A percentile compares a stretch with the other conserved stretches of the same genome.
Conservation (phyloP, 257 asterid species). For the Lavandula angustifolia region DNA sequence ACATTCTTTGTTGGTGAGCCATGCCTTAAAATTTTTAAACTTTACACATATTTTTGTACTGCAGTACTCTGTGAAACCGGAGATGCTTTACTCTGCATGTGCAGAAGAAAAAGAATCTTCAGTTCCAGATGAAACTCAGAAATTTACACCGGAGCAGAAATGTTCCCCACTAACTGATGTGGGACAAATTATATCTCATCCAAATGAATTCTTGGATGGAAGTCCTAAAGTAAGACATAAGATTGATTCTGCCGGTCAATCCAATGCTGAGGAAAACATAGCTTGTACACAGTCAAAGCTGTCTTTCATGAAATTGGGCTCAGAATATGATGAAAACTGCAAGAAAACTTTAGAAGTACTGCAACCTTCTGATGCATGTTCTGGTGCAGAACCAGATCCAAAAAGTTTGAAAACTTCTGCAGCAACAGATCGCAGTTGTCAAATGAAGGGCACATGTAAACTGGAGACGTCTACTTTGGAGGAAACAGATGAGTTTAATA, state of each 20-base stretch:
- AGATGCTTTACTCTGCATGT: slow-evolving; percentile 33
- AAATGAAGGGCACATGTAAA: slow-evolving; percentile 10
- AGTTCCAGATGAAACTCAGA: slow-evolving; percentile 17
- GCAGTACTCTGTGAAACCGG: slow-evolving; percentile 34
- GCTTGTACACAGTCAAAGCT: slow-evolving; percentile 19
- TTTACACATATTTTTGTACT: slow-evolving; percentile 29
- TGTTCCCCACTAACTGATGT: slow-evolving; percentile 1
- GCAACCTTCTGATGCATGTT: slow-evolving; percentile 29
- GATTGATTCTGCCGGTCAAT: slow-evolving; percentile 32
- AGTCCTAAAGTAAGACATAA: slow-evolving; percentile 25
- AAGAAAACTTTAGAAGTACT: slow-evolving; percentile 17
- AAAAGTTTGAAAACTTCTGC: slow-evolving; percentile 20
- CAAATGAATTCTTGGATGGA: slow-evolving; percentile 32
- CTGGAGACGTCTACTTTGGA: slow-evolving; percentile 28
- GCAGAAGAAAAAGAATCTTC: slow-evolving; percentile 31
- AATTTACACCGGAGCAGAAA: slow-evolving; percentile 27
- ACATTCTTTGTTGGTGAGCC: slow-evolving; percentile 6
- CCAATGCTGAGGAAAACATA: slow-evolving; percentile 28
- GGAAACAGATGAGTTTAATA: slow-evolving; percentile 29
- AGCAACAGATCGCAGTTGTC: slow-evolving; percentile 22
- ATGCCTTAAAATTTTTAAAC: slow-evolving; percentile 1
- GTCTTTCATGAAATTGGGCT: slow-evolving; percentile 25
- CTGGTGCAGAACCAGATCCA: slow-evolving; percentile 28
- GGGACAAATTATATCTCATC: not conserved
- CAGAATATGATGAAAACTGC: slow-evolving; percentile 35